These are phyloP conservation scores for Populus ilicifolia DNA, from an alignment of 345 rosid genomes.

Conservation along the genomic window DNA sequence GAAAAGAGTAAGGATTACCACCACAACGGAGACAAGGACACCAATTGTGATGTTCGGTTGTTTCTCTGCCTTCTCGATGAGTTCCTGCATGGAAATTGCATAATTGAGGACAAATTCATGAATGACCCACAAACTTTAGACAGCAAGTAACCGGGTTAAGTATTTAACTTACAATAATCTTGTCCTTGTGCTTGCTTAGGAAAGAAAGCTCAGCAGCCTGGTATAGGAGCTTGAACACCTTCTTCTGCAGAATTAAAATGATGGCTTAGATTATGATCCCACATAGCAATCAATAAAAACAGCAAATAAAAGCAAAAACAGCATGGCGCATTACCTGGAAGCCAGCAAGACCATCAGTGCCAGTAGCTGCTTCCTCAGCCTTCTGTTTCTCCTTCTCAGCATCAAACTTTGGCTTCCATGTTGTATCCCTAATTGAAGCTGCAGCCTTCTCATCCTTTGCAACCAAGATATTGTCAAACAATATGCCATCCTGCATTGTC, in stretches of 20 bases:
- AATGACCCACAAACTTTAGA: neutral
- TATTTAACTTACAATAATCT: conserved; percentile 49
- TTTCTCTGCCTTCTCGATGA: conserved; percentile 70
- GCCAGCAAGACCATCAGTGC: conserved; percentile 45
- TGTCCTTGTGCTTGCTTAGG: conserved; percentile 53
- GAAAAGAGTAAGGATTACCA: conserved; percentile 44
- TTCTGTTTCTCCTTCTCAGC: conserved; percentile 72
- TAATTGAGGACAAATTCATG: conserved; percentile 5
- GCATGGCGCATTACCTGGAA: conserved; percentile 29
- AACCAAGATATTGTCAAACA: conserved; percentile 75
- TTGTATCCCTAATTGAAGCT: conserved; percentile 36
- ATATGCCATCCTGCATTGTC: conserved; percentile 90
- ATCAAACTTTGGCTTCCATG: conserved; percentile 70
- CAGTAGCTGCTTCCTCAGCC: conserved; percentile 61
- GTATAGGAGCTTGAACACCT: conserved; percentile 60
- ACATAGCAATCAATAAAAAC: neutral
- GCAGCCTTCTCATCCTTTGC: conserved; percentile 64
- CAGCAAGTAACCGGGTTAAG: neutral
- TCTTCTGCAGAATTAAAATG: conserved; percentile 21
- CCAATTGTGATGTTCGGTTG: conserved; percentile 67
- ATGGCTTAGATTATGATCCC: neutral
- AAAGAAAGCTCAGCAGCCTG: conserved; percentile 66
- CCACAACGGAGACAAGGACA: conserved; percentile 43
- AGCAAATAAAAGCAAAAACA: neutral
- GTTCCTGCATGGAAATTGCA: conserved; percentile 37